Base-by-base conservation (phyloP, 2,329 filamentous ascomycete species). In the Cyphellophora attinorum region DNA sequence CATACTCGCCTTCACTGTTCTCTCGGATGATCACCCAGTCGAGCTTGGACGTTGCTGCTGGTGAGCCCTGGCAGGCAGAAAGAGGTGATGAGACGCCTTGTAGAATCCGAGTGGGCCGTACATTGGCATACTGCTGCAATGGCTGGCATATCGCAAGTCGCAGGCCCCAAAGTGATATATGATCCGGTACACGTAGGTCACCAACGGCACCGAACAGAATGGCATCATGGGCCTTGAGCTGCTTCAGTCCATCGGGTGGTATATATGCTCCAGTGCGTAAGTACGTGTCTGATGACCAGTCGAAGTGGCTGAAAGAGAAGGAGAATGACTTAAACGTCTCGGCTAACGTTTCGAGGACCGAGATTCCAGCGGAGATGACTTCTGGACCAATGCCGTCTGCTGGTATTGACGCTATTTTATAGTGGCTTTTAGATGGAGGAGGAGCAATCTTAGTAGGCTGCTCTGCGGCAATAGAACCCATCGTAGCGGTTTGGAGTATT, bases 311-410 rank as follows among this genome's bases (percentile, higher is more conserved):
- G 49, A 81, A 82, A 8, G 72, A 57, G 1, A 84, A 60, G 11
- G 60, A 49, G 53, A 84, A 83, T 0, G 68, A 67, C 25, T 69
- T 62, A 2, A 76, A 58, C 2, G 67, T 60, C 19, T 62, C 51
- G 4, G 64, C 59, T 1, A 46, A 41, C 10, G 54, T 51, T 29
- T 75, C 64, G 33, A 84, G 56, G 1, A 79, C 79, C 27, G 68
- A 61, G 6, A 81, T 71, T 2, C 75, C 76, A 2, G 75, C 75
- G 19, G 67, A 61, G 54, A 80, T 72, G 8, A 83, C 78, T 54
- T 83, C 79, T 1, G 69, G 69, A 2, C 79, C 79, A 40, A 83
- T 82, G 35, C 79, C 79, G 49, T 83, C 79, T 5, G 74, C 79
- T 0, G 77, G 76, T 35, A 83, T 79, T 18, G 65, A 68, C n/a